Conservation (phyloP, 78 protist genomes). For the Polysphondylium violaceum region DNA sequence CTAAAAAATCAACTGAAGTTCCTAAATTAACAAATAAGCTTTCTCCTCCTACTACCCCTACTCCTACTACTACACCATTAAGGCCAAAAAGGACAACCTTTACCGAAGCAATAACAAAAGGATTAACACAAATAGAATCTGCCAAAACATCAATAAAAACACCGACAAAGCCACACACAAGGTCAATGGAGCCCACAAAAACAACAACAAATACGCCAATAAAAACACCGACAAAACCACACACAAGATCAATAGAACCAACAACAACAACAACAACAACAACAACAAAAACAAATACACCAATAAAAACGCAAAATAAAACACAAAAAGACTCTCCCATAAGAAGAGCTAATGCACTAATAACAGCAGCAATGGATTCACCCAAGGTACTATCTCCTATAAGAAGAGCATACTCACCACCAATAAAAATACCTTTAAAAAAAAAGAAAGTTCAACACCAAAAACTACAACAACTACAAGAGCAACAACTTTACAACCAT, state of each 20-base stretch:
- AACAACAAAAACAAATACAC: background rate
- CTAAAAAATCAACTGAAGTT: background rate
- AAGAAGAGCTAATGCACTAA: no score
- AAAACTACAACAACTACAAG: background rate
- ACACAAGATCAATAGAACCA: background rate
- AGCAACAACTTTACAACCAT: background rate
- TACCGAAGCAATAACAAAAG: background rate
- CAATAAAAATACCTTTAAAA: no score
- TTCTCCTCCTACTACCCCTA: background rate
- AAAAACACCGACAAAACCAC: background rate
- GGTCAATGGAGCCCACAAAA: background rate
- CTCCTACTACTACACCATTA: background rate
- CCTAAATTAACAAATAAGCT: background rate
- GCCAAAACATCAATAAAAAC: background rate
- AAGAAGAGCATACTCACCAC: no score
- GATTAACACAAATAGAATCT: background rate
- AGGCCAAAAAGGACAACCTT: background rate
- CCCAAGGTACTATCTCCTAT: no score
- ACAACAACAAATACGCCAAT: background rate
- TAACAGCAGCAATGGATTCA: no score
- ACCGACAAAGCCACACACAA: background rate
- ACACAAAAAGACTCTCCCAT: no score
- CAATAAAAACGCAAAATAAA: background rate
- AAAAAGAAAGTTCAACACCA: no score
- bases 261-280: background rate